Conservation (phyloP, 106 monocot species). For the Platanthera zijinensis region DNA sequence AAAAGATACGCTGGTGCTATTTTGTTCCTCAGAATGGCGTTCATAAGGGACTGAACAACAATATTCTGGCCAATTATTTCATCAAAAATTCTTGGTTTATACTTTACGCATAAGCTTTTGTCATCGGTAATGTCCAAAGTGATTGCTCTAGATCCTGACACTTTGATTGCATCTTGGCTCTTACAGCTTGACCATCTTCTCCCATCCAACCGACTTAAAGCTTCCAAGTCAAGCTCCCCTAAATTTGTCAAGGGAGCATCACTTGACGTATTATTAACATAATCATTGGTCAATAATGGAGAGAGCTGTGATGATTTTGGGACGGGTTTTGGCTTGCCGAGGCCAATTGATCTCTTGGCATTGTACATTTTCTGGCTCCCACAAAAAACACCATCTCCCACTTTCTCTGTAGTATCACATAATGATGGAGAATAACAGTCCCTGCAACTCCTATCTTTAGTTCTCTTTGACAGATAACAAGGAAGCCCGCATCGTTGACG, state of each 20-base stretch:
- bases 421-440: constrained; percentile 75
- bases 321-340: constrained; percentile 24
- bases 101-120: constrained; percentile 47
- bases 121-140: constrained; percentile 24
- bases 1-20: constrained; percentile 71
- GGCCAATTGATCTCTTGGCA: constrained; percentile 35
- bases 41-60: constrained; percentile 63
- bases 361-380: constrained; percentile 38
- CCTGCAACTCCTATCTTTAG: constrained; percentile 38
- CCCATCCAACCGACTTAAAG: constrained; percentile 75
- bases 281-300: constrained; percentile 49
- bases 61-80: constrained; percentile 69
- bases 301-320: constrained; percentile 41
- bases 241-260: constrained; percentile 71
- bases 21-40: constrained; percentile 42
- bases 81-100: constrained; percentile 44
- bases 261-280: constrained; percentile 32
- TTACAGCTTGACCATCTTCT: constrained; percentile 82
- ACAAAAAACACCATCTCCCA: constrained; percentile 58
- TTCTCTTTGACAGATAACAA: constrained; percentile 62
- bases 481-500: constrained; percentile 62
- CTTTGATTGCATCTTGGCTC: constrained; percentile 58
- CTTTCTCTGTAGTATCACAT: constrained; percentile 61
- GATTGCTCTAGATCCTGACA: constrained; percentile 14
- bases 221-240: constrained; percentile 88